Conservation (phyloP, 2,329 filamentous ascomycete genomes). For the Stagonosporopsis rhizophila region DNA sequence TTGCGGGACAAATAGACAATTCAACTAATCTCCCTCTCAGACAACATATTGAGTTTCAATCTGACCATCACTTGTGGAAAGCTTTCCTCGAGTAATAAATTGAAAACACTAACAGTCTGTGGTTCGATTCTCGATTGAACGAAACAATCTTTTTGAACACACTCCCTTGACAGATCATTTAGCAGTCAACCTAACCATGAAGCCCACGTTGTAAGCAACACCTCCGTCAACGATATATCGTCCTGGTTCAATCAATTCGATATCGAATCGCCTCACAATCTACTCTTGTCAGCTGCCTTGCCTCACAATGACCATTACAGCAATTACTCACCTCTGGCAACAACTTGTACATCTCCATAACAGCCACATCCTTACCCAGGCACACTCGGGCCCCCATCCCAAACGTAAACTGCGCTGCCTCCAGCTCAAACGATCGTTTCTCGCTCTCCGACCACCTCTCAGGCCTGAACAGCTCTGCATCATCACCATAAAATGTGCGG, state of each 20-base stretch:
- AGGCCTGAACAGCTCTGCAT: conserved; percentile 51
- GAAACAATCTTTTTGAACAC: neutral
- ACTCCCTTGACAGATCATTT: neutral
- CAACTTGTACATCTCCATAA: conserved; percentile 43
- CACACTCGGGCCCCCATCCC: conserved; percentile 39
- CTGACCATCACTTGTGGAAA: neutral
- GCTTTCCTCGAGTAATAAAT: neutral
- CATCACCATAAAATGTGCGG: conserved; percentile 47
- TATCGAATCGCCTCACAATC: conserved; percentile 40
- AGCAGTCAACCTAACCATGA: conserved; percentile 9
- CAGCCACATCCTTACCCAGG: conserved; percentile 42
- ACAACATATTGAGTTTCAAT: neutral
- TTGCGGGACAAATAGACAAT: neutral
- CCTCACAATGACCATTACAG: too few relatives aligned
- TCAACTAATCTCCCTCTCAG: neutral
- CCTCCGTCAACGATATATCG: conserved; percentile 40
- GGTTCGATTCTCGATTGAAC: neutral
- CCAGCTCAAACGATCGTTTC: conserved; percentile 31
- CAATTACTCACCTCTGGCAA: conserved; percentile 40
- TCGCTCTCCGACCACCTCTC: conserved; percentile 51
- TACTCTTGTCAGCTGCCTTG: neutral
- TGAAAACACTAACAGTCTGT: neutral
- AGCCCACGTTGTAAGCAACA: conserved; percentile 38
- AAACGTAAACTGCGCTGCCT: conserved; percentile 42
- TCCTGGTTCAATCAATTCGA: conserved; percentile 34